Evolutionary conservation across 108 stramenopile species (phyloP).

Genomic region (Cyclotella kingstonii): DNA sequence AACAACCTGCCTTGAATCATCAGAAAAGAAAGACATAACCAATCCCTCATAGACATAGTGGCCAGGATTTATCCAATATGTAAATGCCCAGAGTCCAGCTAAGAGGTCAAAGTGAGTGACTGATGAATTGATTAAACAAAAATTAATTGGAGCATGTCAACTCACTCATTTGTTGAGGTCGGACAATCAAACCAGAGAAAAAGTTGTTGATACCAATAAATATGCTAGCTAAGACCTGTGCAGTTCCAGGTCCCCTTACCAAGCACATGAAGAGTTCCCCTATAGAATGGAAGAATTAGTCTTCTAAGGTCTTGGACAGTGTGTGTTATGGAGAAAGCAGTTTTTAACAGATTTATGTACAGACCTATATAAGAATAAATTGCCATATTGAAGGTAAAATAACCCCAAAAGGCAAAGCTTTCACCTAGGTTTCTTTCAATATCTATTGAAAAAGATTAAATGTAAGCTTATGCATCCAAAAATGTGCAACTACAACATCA

Average conservation of each 20-base stretch:
- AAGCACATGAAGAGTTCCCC: slow-evolving; percentile 55
- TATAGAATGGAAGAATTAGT: slow-evolving; percentile 39
- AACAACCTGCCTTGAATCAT: slow-evolving; percentile 44
- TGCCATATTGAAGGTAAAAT: slow-evolving; percentile 45
- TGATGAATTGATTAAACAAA: no score
- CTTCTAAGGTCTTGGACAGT: no score
- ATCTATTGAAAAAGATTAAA: not conserved
- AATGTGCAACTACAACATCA: not conserved
- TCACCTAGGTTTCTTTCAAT: not conserved
- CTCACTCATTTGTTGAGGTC: slow-evolving; percentile 41
- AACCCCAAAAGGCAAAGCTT: slow-evolving; percentile 33
- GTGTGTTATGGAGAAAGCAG: no score
- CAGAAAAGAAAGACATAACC: slow-evolving; percentile 49
- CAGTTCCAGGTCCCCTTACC: slow-evolving; percentile 41
- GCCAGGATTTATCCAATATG: slow-evolving; percentile 72
- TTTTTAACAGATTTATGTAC: slow-evolving; percentile 1
- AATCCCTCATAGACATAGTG: slow-evolving; percentile 80
- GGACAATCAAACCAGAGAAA: slow-evolving; percentile 44
- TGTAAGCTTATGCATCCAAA: not conserved
- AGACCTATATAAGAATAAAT: slow-evolving; percentile 40
- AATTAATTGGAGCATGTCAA: no score
- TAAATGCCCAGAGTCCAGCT: slow-evolving; percentile 30
- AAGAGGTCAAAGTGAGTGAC: not conserved
- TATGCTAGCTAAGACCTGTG: slow-evolving; percentile 16
- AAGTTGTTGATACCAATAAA: slow-evolving; percentile 49